A percentile compares a stretch with the other conserved stretches of the same genome.
Conservation (phyloP, 352 stramenopile species). For the Lagenidium giganteum region DNA sequence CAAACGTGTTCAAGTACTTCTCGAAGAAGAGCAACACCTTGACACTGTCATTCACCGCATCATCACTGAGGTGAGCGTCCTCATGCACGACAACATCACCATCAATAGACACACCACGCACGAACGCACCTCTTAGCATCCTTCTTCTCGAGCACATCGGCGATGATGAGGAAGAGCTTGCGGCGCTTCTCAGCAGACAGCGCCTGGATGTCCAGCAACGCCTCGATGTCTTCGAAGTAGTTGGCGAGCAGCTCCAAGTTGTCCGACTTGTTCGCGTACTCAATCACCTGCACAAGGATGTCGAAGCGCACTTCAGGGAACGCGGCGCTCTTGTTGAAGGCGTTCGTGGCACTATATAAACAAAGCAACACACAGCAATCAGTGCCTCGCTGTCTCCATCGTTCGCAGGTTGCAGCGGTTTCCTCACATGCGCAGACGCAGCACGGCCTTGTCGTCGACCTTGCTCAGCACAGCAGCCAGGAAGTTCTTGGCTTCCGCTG, state of each 20-base stretch:
- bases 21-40: conserved; percentile 69
- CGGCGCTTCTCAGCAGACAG: conserved; percentile 47
- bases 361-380: conserved; percentile 5
- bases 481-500: conserved; percentile 35
- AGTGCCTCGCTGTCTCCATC: not conserved
- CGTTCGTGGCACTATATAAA: conserved; percentile 33
- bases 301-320: conserved; percentile 68
- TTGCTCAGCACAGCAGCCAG: conserved; percentile 39
- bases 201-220: conserved; percentile 36
- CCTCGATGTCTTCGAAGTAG: conserved; percentile 70
- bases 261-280: conserved; percentile 46
- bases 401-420: not conserved
- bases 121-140: conserved; percentile 12
- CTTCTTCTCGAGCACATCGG: conserved; percentile 53
- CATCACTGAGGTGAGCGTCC: too few species aligned
- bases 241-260: conserved; percentile 55
- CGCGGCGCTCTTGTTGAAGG: conserved; percentile 71
- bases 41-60: too few species aligned
- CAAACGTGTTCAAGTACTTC: conserved; percentile 66
- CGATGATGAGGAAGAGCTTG: conserved; percentile 61
- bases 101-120: too few species aligned
- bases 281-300: conserved; percentile 50
- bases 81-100: too few species aligned
- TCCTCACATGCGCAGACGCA: conserved; percentile 67
- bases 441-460: conserved; percentile 45